phyloP scores from a whole-genome alignment of 768 basidiomycete species.

The Agrocybe pediades region DNA sequence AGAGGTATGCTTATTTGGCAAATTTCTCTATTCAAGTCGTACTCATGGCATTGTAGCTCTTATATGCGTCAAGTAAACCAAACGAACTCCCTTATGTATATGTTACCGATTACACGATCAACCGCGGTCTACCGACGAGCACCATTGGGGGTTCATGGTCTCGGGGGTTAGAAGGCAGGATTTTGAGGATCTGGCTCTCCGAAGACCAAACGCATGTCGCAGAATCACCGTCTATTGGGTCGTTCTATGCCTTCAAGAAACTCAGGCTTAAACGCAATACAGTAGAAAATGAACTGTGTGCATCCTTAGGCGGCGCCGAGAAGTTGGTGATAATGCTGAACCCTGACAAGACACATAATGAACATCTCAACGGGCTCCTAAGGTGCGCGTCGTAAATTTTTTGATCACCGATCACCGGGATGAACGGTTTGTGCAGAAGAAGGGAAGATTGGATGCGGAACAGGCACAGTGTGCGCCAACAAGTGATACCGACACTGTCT shows the following conservation, averaged over 20 bases:
- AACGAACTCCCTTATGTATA: conserved; percentile 41
- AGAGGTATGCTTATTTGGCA: conserved; percentile 43
- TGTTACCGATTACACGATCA: conserved; percentile 67
- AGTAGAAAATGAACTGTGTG: conserved; percentile 33
- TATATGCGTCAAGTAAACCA: conserved; percentile 38
- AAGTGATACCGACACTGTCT: background rate
- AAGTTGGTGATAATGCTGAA: conserved; percentile 46
- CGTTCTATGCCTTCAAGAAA: conserved; percentile 50
- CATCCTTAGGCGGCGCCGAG: conserved; percentile 49
- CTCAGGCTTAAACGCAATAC: conserved; percentile 45
- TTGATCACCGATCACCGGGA: conserved; percentile 13
- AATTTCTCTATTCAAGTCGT: background rate
- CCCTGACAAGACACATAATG: conserved; percentile 33
- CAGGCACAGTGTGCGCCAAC: background rate
- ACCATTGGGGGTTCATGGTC: conserved; percentile 38
- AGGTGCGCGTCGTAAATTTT: conserved; percentile 25
- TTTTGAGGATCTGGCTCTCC: conserved; percentile 54
- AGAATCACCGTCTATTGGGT: conserved; percentile 38
- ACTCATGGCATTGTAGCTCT: conserved; percentile 37
- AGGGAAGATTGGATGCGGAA: conserved; percentile 6
- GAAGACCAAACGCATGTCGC: conserved; percentile 46
- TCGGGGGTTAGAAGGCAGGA: conserved; percentile 45
- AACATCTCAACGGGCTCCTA: conserved; percentile 42
- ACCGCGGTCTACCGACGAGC: conserved; percentile 40
- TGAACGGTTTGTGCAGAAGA: conserved; percentile 30